Conservation (phyloP, 1,284 basidiomycete species). For the Ustilago sp. region DNA sequence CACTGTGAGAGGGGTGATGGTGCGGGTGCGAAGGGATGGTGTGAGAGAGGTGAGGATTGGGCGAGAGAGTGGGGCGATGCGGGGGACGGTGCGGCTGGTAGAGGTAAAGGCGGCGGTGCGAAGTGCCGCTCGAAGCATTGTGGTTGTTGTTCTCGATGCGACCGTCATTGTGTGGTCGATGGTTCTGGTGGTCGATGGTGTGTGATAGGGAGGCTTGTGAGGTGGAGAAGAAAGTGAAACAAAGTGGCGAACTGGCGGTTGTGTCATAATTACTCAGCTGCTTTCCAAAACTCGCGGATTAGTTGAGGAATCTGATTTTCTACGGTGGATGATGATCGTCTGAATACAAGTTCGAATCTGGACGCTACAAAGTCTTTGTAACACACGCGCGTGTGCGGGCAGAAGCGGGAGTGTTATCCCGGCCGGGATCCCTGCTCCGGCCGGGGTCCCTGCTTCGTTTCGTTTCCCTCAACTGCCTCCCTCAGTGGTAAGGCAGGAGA, state of each 20-base stretch:
- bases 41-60: constrained; percentile 24
- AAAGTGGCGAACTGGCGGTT: constrained; percentile 21
- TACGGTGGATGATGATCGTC: no score
- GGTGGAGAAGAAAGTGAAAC: not conserved
- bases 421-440: no score
- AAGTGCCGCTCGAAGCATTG: constrained; percentile 17
- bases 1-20: not conserved
- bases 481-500: no score
- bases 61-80: constrained; percentile 11
- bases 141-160: constrained; percentile 23
- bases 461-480: no score
- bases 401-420: no score
- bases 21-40: constrained; percentile 3
- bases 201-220: not conserved
- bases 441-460: no score
- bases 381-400: no score
- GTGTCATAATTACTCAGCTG: constrained; percentile 14
- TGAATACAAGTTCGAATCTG: no score
- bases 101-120: constrained; percentile 13
- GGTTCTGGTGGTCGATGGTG: constrained; percentile 4
- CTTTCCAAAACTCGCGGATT: constrained; percentile 4
- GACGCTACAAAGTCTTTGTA: no score
- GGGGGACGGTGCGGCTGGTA: constrained; percentile 13
- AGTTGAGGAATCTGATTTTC: no score
- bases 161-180: constrained; percentile 20